These are phyloP conservation scores for Lachancea sp. DNA, from an alignment of 805 yeast genomes.

Conservation along the genomic window DNA sequence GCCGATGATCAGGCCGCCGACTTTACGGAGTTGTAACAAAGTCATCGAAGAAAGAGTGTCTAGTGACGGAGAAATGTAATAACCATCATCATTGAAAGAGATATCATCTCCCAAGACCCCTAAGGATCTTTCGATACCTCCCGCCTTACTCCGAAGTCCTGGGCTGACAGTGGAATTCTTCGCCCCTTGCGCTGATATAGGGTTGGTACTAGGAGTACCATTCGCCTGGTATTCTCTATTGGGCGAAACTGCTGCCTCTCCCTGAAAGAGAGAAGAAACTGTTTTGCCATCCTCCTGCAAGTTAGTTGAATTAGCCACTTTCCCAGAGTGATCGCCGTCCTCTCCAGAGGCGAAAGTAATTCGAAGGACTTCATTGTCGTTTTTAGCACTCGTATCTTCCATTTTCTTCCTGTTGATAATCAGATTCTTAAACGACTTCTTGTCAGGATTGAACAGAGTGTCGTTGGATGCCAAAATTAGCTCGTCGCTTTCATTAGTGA, in stretches of 20 bases:
- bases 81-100: conserved; percentile 61
- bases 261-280: conserved; percentile 13
- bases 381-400: conserved; percentile 9
- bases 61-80: conserved; percentile 79
- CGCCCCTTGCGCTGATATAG: conserved; percentile 6
- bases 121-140: conserved; percentile 8
- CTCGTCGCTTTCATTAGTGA: conserved; percentile 17
- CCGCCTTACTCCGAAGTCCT: not conserved
- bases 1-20: conserved; percentile 67
- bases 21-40: conserved; percentile 55
- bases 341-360: conserved; percentile 15
- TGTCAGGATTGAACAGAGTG: conserved; percentile 27
- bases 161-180: conserved; percentile 1
- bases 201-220: conserved; percentile 1
- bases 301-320: not conserved
- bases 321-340: conserved; percentile 7
- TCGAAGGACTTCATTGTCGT: conserved; percentile 13
- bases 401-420: conserved; percentile 22
- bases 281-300: conserved; percentile 1
- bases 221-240: not conserved
- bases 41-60: conserved; percentile 54
- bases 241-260: conserved; percentile 9
- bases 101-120: conserved; percentile 35
- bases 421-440: conserved; percentile 26
- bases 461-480: conserved; percentile 21